Evolutionary conservation across 495 filamentous ascomycete genomes (phyloP), one percentile per base, ranked within the genome.

Genomic region (Xylaria curta): DNA sequence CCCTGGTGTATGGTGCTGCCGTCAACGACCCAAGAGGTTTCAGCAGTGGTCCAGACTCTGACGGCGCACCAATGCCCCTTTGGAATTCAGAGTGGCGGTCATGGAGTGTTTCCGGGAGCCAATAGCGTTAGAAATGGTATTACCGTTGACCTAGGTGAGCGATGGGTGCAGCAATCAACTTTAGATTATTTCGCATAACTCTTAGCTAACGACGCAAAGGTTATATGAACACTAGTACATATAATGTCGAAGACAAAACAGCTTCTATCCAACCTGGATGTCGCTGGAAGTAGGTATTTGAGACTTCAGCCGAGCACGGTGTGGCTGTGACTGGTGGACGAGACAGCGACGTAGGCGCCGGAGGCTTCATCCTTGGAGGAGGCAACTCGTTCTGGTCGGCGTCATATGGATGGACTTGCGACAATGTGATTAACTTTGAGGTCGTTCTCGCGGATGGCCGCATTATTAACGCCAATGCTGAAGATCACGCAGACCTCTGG

Each of bases 361-460:
- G 85, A 19, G 88, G 88, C 12, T 77, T 87, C 7, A 78, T 81
- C 31, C 82, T 87, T 19, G 86, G 85, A 17, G 85, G 85, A 40
- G 85, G 86, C 1, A 76, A 87, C 62, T 84, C 76, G 72, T 86
- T 82, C 74, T 83, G 82, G 70, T 79, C 81, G n/a, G 81, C 80
- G 71, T 76, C 79, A 54, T 75, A 84, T 28, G 86, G 87, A 28
- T 87, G 79, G 60, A 80, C 67, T 33, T 84, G 80, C 70, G 81
- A 87, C 73, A 85, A 77, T n/a, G 82, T 88, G 7, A 70, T 78
- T 59, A 83, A 82, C 74, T 88, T 82, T 68, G 81, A 88, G 78
- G 80, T 80, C 40, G 81, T 86, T 7, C 81, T 82, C 4, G 76
- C 82, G 8, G 64, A 72, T 54, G 76, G 79, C 19, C 36, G 47